A percentile compares a stretch with the other conserved stretches of the same genome.
Conservation (phyloP, 1,284 basidiomycete genomes). For the Cystobasidiaceae sp. region DNA sequence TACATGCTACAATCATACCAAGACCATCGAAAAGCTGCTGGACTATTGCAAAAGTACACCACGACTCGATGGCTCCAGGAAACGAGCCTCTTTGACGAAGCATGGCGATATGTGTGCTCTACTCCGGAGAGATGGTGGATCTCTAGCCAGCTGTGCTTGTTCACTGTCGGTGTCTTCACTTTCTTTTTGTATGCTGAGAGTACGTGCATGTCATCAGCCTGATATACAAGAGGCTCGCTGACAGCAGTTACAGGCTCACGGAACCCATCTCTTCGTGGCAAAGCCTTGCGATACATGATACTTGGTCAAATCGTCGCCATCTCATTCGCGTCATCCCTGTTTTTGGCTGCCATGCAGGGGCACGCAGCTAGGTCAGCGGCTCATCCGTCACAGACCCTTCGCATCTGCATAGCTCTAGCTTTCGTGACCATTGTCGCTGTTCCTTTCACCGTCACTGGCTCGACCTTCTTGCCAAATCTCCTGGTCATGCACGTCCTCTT, state of each 20-base stretch:
- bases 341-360: constrained; percentile 56
- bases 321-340: constrained; percentile 62
- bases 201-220: constrained; percentile 43
- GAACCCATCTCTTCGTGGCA: constrained; percentile 1
- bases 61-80: constrained; percentile 56
- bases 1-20: constrained; percentile 43
- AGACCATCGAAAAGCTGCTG: constrained; percentile 44
- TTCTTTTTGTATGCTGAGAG: constrained; percentile 58
- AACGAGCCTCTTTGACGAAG: constrained; percentile 62
- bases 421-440: constrained; percentile 53
- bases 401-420: constrained; percentile 50
- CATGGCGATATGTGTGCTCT: constrained; percentile 55
- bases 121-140: constrained; percentile 62
- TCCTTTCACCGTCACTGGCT: constrained; percentile 53
- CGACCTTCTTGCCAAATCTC: constrained; percentile 57
- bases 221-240: too few relatives aligned
- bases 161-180: constrained; percentile 62
- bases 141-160: constrained; percentile 65
- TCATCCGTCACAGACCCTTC: neutral
- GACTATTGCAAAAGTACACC: constrained; percentile 43
- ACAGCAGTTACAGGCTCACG: constrained; percentile 30
- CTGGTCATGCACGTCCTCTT: constrained; percentile 57
- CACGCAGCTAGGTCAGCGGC: constrained; percentile 38
- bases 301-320: constrained; percentile 69
- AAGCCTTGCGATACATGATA: constrained; percentile 66